These are phyloP conservation scores for Trichocomaceae sp. DNA, from an alignment of 2,329 filamentous ascomycete genomes.

Conservation along the genomic window DNA sequence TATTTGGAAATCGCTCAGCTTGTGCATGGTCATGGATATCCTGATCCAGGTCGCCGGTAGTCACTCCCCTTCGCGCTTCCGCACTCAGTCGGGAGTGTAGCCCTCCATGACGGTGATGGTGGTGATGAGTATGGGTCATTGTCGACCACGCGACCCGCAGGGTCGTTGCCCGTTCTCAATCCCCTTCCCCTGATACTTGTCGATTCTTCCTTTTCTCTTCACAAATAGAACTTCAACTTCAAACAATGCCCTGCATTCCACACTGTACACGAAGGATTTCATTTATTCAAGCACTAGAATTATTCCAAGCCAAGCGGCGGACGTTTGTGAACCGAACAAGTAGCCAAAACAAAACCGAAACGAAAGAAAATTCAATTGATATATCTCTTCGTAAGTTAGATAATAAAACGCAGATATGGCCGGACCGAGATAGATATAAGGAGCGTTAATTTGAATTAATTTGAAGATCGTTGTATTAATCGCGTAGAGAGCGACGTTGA, in stretches of 20 bases:
- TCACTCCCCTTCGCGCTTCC: constrained; percentile 4
- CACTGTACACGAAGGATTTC: neutral
- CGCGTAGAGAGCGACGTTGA: neutral
- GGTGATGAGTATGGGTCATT: constrained; percentile 14
- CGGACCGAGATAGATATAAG: neutral
- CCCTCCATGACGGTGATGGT: constrained; percentile 11
- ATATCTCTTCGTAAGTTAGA: neutral
- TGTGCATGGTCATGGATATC: neutral
- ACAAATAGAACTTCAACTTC: neutral
- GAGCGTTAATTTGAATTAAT: neutral
- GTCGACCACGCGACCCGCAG: constrained; percentile 10
- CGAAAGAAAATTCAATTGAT: neutral
- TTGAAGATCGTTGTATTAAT: neutral
- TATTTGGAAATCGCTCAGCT: neutral
- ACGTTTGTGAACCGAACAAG: neutral
- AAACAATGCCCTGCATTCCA: constrained; percentile 8
- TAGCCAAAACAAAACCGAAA: neutral
- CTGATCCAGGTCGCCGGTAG: neutral
- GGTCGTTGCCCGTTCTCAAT: neutral
- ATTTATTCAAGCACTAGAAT: neutral
- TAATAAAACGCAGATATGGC: neutral
- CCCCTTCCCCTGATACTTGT: neutral
- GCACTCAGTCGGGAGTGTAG: constrained; percentile 7
- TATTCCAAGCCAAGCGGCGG: neutral
- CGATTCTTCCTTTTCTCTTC: neutral